Percentiles rank a stretch among this genome's conserved stretches.
Evolutionary conservation across 228 moss, liverwort and hornwort species (phyloP).

Genomic region (Sphagnum fallax): DNA sequence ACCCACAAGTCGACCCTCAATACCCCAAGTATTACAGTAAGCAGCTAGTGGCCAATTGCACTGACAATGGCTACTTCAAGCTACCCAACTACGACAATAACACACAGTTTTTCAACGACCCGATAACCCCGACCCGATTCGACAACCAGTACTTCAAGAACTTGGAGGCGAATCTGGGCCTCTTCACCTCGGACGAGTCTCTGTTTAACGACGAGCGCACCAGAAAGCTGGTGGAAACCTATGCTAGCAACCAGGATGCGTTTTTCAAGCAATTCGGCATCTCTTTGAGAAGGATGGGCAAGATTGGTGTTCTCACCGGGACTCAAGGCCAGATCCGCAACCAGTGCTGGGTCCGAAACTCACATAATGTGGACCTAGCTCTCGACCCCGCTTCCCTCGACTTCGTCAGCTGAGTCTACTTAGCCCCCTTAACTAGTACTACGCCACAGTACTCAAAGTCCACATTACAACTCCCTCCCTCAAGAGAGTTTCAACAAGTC

Average conservation of each 20-base stretch:
- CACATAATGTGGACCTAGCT: background rate
- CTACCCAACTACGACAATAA: background rate
- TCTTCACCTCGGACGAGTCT: background rate
- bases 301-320: background rate
- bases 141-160: constrained; percentile 4
- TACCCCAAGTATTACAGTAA: background rate
- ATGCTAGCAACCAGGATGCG: background rate
- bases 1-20: constrained; percentile 1
- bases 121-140: background rate
- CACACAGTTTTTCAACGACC: constrained; percentile 2
- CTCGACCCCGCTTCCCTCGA: background rate
- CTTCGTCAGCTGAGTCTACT: background rate
- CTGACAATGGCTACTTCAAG: constrained; percentile 3
- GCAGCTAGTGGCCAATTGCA: constrained; percentile 2
- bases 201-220: background rate
- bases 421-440: too few relatives aligned
- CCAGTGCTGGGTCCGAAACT: constrained; percentile 7
- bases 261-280: constrained; percentile 2
- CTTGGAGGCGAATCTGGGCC: background rate
- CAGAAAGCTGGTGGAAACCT: background rate
- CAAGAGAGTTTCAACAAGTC: too few relatives aligned
- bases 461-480: too few relatives aligned
- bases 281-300: constrained; percentile 3
- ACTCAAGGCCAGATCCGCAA: constrained; percentile 3
- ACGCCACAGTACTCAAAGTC: too few relatives aligned